phyloP scores from a whole-genome alignment of 1,284 basidiomycete genomes.

The Leccinum subatratum region DNA sequence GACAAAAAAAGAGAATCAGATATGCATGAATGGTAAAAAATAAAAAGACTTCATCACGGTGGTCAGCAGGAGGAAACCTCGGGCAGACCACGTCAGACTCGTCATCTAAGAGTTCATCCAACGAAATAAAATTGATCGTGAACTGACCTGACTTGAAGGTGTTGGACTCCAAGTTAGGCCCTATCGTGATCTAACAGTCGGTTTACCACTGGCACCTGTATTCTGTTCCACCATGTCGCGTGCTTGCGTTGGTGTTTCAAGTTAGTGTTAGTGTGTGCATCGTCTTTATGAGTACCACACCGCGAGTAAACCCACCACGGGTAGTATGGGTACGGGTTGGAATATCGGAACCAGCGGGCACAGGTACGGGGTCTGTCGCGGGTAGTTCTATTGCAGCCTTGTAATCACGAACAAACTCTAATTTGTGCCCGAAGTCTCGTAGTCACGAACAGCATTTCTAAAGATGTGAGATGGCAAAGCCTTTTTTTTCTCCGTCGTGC shows the following conservation, averaged over 20 bases:
- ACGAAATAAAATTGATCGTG: conserved; percentile 13
- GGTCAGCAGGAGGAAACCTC: conserved; percentile 56
- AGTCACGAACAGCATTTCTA: neutral
- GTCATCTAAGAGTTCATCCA: conserved; percentile 81
- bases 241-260: too few species aligned
- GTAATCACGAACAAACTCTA: neutral
- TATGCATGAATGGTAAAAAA: conserved; percentile 85
- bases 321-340: neutral
- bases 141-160: conserved; percentile 10
- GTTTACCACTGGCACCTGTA: too few species aligned
- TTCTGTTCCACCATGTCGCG: too few species aligned
- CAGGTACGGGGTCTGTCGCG: too few species aligned
- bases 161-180: too few species aligned
- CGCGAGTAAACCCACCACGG: too few species aligned
- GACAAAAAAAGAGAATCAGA: conserved; percentile 49
- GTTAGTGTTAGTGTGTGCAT: too few species aligned
- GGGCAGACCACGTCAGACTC: conserved; percentile 66
- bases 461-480: neutral
- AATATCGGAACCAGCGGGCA: neutral
- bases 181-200: too few species aligned
- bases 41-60: conserved; percentile 59
- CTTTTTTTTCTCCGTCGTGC: neutral
- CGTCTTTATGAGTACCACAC: too few species aligned
- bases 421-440: neutral
- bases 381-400: neutral